These are phyloP conservation scores for Suillus tomentosus DNA, from an alignment of 768 basidiomycete species.

Conservation along the genomic window DNA sequence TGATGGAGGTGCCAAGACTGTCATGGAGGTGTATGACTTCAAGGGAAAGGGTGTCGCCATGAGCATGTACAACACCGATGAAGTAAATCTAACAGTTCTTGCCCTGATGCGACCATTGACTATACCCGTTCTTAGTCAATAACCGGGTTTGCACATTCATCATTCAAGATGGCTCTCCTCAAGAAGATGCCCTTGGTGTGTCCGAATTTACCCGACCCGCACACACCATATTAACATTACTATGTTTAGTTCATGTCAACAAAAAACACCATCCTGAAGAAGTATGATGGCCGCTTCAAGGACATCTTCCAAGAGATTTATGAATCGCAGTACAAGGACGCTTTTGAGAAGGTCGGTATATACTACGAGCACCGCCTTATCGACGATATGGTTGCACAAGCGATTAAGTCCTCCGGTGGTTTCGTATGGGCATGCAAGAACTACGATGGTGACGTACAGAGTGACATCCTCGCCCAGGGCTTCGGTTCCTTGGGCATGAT, in stretches of 20 bases:
- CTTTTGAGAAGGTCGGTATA: slow-evolving; percentile 70
- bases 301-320: slow-evolving; percentile 99
- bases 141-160: slow-evolving; percentile 92
- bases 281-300: slow-evolving; percentile 98
- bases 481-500: slow-evolving; percentile 98
- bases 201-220: slow-evolving; percentile 14
- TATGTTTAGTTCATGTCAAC: slow-evolving; percentile 85
- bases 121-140: slow-evolving; percentile 61
- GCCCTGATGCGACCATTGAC: background rate
- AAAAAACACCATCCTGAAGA: slow-evolving; percentile 97
- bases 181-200: slow-evolving; percentile 79
- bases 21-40: slow-evolving; percentile 91
- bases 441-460: slow-evolving; percentile 87
- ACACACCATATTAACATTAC: slow-evolving; percentile 9
- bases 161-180: slow-evolving; percentile 91
- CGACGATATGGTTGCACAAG: slow-evolving; percentile 99
- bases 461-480: slow-evolving; percentile 95
- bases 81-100: slow-evolving; percentile 45
- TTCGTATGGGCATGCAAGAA: slow-evolving; percentile 79
- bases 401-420: slow-evolving; percentile 93
- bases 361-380: slow-evolving; percentile 97
- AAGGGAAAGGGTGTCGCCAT: slow-evolving; percentile 90
- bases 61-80: slow-evolving; percentile 99
- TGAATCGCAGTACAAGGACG: slow-evolving; percentile 71
- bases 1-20: slow-evolving; percentile 66